Evolutionary conservation across 371 early-diverging fungal species (phyloP), one percentile per base, ranked within the genome.

Genomic region (Dichotomocladium elegans): DNA sequence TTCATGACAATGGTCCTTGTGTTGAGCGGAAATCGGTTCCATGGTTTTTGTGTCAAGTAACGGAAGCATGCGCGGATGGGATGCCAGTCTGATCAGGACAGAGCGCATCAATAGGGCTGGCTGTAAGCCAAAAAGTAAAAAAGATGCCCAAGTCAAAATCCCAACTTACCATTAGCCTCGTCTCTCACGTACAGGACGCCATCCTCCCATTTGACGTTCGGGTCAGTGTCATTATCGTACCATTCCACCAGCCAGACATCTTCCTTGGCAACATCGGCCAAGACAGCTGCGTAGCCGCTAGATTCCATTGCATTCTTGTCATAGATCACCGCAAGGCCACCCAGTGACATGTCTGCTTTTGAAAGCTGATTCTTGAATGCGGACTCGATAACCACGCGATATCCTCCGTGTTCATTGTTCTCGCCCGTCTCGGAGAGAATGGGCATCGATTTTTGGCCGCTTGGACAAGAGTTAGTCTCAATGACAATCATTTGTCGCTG

Each of bases 371-470:
- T 85, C 45, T 74, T 77, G 63, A 93, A 91, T 0, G 94, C 90
- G 3, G 81, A 74, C 56, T 88, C 82, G 21, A 94, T 77, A 12
- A 94, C 94, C 25, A 80, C 55, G 24, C 90, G 83, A 60, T 93
- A 93, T 2, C 90, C 89, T 45, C 87, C 87, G 25, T 80, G 81
- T 61, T 84, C 85, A 48, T 75, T 78, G 25, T 74, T 64, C 41
- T 88, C 88, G 53, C 92, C 91, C 3, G 84, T 82, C 41, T 94
- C 94, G 6, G 84, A 81, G n/a, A 95, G 60, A 1, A 92, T 72
- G 2, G 95, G 95, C 95, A 95, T 95, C 10, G 92, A 91, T 57
- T 92, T 93, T 73, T 95, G 94, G 17, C 95, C 95, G n/a, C 91
- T 90, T 1, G 95, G 95, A 56, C 95, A 94, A 24, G 92, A 92